Conservation (phyloP, 2,329 filamentous ascomycete genomes). For the Alternaria sp. region DNA sequence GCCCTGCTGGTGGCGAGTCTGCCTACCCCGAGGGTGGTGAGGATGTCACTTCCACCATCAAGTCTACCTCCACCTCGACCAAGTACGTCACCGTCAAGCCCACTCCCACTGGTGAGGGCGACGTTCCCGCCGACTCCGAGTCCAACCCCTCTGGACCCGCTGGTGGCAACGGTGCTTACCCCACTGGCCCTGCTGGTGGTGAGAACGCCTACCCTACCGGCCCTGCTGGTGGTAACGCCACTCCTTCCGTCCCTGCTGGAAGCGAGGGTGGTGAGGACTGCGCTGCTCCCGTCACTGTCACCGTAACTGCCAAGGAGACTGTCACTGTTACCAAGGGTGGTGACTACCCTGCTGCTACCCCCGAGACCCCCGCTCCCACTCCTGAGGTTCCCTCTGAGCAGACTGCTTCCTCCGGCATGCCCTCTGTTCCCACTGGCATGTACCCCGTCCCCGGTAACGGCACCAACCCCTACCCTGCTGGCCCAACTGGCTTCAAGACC, state of each 20-base stretch:
- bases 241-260: conserved; percentile 15
- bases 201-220: conserved; percentile 8
- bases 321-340: conserved; percentile 46
- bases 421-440: conserved; percentile 28
- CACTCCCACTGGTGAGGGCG: conserved; percentile 9
- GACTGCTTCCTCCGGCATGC: conserved; percentile 16
- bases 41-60: conserved; percentile 48
- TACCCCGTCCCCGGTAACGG: conserved; percentile 42
- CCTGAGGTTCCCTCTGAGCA: conserved; percentile 15
- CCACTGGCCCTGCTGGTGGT: conserved; percentile 14
- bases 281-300: conserved; percentile 46
- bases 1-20: conserved; percentile 8
- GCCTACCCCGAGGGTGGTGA: conserved; percentile 13
- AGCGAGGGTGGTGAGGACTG: conserved; percentile 36
- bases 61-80: conserved; percentile 43
- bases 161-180: conserved; percentile 3
- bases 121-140: conserved; percentile 4
- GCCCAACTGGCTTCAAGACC: conserved; percentile 45
- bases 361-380: conserved; percentile 13
- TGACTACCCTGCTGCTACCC: conserved; percentile 18
- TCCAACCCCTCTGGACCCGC: conserved; percentile 7
- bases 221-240: conserved; percentile 8
- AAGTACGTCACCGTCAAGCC: conserved; percentile 41
- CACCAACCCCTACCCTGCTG: conserved; percentile 34
- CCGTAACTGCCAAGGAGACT: conserved; percentile 49